Evolutionary conservation across 164 flowering plant genomes (phyloP).

Genomic region (Tinospora cordifolia): DNA sequence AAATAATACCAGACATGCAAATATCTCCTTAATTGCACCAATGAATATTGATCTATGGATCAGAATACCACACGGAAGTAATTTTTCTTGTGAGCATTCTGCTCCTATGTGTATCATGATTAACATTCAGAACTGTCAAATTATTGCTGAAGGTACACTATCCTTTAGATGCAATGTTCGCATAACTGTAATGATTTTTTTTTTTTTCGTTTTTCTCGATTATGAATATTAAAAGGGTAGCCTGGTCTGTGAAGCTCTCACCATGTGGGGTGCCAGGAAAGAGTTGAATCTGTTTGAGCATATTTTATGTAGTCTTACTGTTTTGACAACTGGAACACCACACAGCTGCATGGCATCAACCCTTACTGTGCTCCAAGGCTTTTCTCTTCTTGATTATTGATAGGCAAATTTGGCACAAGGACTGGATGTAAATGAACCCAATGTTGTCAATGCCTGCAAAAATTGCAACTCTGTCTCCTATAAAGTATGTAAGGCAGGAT

Average conservation of each 20-base stretch:
- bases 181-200: not conserved
- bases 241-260: no score
- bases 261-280: no score
- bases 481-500: no score
- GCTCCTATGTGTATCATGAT: conserved; percentile 46
- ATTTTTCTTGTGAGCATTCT: conserved; percentile 15
- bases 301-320: no score
- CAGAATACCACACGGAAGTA: conserved; percentile 48
- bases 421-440: no score
- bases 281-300: no score
- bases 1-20: conserved; percentile 7
- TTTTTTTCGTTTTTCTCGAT: not conserved
- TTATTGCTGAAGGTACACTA: conserved; percentile 57
- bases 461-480: no score
- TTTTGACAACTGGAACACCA: no score
- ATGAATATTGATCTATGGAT: conserved; percentile 71
- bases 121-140: conserved; percentile 35
- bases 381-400: not conserved
- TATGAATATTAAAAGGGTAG: not conserved
- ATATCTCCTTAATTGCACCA: conserved; percentile 33
- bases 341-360: no score
- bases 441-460: not conserved
- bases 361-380: no score
- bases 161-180: not conserved
- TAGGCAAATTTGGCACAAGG: not conserved